Percentiles rank a stretch among this genome's conserved stretches.
Conservation (phyloP, 257 asterid genomes). For the Ilex aquifolium region DNA sequence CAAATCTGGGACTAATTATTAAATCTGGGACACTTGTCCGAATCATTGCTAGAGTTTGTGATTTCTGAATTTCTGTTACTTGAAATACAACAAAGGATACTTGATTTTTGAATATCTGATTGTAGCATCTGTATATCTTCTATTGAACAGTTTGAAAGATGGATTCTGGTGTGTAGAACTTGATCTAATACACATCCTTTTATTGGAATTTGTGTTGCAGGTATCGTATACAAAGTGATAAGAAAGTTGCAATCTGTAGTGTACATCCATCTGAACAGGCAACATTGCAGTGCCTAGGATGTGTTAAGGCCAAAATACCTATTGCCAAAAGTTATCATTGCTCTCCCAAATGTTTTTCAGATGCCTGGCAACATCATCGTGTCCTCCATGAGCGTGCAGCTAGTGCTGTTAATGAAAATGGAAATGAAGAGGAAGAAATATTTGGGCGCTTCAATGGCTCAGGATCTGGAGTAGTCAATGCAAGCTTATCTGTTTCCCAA, state of each 20-base stretch:
- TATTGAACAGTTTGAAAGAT: neutral
- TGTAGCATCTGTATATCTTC: neutral
- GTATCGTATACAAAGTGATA: slow-evolving; percentile 96
- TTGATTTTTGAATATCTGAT: no score
- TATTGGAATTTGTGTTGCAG: slow-evolving; percentile 32
- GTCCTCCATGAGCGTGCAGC: slow-evolving; percentile 92
- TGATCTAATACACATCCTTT: neutral
- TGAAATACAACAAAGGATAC: no score
- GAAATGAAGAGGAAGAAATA: slow-evolving; percentile 82
- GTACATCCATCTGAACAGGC: slow-evolving; percentile 96
- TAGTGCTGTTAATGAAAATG: slow-evolving; percentile 63
- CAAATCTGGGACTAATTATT: no score
- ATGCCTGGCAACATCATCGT: slow-evolving; percentile 97
- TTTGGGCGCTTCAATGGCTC: slow-evolving; percentile 73
- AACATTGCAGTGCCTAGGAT: slow-evolving; percentile 83
- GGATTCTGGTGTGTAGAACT: neutral
- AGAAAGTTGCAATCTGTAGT: slow-evolving; percentile 76
- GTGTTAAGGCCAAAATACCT: slow-evolving; percentile 86
- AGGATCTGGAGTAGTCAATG: slow-evolving; percentile 42
- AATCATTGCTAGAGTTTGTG: no score
- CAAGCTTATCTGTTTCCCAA: slow-evolving; percentile 42
- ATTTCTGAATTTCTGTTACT: no score
- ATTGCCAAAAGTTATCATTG: slow-evolving; percentile 87
- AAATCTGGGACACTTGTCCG: no score
- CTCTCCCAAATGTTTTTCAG: slow-evolving; percentile 78